Conservation (phyloP, 441 rosid species). For the Adansonia rubrostipa region DNA sequence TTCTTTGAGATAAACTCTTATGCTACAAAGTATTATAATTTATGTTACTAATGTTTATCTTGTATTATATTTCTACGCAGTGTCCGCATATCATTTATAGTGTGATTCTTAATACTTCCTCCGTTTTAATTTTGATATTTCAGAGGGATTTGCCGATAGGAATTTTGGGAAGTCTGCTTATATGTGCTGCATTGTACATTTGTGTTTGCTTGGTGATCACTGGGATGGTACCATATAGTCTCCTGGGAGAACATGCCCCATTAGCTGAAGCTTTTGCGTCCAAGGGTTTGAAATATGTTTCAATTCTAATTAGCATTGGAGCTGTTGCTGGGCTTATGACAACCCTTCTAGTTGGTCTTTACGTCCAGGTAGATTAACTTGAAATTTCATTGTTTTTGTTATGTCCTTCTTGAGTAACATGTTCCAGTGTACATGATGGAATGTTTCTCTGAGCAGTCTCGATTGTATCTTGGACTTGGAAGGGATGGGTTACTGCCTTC, state of each 20-base stretch:
- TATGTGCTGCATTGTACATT: conserved; percentile 73
- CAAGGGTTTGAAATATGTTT: conserved; percentile 83
- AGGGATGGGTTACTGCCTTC: conserved; percentile 78
- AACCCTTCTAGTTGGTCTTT: conserved; percentile 83
- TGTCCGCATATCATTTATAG: neutral
- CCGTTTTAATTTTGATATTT: conserved; percentile 29
- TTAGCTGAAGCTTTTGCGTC: conserved; percentile 81
- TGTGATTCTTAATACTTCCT: conserved; percentile 25
- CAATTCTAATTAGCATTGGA: conserved; percentile 81
- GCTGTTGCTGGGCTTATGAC: conserved; percentile 99
- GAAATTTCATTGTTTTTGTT: conserved; percentile 2
- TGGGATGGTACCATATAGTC: conserved; percentile 85
- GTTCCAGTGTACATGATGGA: neutral
- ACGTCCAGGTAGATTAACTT: conserved; percentile 71
- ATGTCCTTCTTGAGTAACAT: neutral
- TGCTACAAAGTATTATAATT: conserved; percentile 3
- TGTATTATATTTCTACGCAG: conserved; percentile 10
- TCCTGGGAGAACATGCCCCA: conserved; percentile 91
- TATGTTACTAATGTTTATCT: neutral
- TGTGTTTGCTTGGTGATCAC: conserved; percentile 91
- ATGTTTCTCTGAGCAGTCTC: conserved; percentile 69
- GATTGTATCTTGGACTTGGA: conserved; percentile 78
- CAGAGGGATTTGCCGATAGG: conserved; percentile 92
- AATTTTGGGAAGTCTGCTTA: conserved; percentile 86
- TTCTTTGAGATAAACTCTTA: conserved; percentile 20